Evolutionary conservation across 345 rosid species (phyloP), one percentile per base, ranked within the genome.

Genomic region (Viola odorata): DNA sequence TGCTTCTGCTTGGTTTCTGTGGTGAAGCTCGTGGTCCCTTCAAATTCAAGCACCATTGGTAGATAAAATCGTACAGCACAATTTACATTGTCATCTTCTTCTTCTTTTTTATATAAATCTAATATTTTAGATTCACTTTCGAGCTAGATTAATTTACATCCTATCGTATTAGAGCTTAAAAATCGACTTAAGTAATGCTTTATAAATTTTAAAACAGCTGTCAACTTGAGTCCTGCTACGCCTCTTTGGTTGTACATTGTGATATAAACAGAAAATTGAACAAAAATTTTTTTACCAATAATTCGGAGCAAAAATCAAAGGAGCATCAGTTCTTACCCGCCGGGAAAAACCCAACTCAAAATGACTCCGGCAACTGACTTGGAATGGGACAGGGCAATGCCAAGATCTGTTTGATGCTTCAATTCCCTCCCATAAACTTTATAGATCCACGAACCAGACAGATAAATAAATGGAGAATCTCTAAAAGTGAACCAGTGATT

Each of bases 1-100:
- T 70, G 78, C 76, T 50, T 41, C 13, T 16, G 16, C 9, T 38
- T 13, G 50, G 15, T 61, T 61, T 50, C 9, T 12, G 48, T 50
- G 55, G 37, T n/a, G 15, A 16, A 45, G n/a, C 32, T 11, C 47
- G 12, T 37, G 57, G 57, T 53, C 57, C 41, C 12, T 53, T 53
- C 47, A 1, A 40, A 7, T 52, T 32, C 3, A 52, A 52, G 9
- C 23, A 32, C 16, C 16, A 37, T 10, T 5, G 41, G 40, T 23
- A 37, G 36, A 42, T 42, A 10, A 5, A 5, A 10, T n/a, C 45
- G 10, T 42, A 42, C 45, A 42, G 10, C 10, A 42, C 5, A 10
- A 10, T 10, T 42, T 5, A 5, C 45, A 42, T n/a, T n/a, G n/a
- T n/a, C n/a, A n/a, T n/a, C n/a, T n/a, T n/a, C n/a, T n/a, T n/a